Conservation (phyloP, 345 rosid genomes). For the Euphorbia tirucalli region DNA sequence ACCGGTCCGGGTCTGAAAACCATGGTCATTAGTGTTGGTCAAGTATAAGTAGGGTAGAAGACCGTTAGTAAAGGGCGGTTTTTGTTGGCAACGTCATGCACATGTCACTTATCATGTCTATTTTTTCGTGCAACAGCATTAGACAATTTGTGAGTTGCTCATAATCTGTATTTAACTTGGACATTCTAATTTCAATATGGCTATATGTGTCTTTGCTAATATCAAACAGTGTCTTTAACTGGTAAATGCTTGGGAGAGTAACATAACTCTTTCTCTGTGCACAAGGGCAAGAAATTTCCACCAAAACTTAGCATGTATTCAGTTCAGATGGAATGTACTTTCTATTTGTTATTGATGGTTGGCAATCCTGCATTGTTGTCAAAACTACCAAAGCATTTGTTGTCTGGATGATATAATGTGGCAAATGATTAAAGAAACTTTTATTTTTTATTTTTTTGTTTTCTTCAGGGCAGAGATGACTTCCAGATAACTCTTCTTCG, state of each 20-base stretch:
- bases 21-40: conserved; percentile 1
- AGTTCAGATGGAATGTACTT: not conserved
- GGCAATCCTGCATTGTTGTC: not conserved
- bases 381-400: not conserved
- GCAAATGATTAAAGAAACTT: conserved; percentile 5
- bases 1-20: too few relatives aligned
- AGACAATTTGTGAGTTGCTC: not conserved
- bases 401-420: not conserved
- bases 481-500: conserved; percentile 88
- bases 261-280: not conserved
- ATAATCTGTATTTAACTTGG: not conserved
- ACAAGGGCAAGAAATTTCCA: not conserved
- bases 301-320: not conserved
- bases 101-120: not conserved
- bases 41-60: conserved; percentile 3
- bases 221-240: not conserved
- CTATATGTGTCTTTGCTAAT: not conserved
- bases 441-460: conserved; percentile 1
- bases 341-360: not conserved
- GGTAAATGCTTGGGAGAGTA: not conserved
- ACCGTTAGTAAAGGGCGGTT: not conserved
- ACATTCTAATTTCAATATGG: too few relatives aligned
- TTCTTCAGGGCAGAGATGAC: conserved; percentile 84
- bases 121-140: not conserved
- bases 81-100: not conserved